Base-by-base conservation (phyloP, 2,329 filamentous ascomycete genomes). In the Tolypocladium ovalisporum region DNA sequence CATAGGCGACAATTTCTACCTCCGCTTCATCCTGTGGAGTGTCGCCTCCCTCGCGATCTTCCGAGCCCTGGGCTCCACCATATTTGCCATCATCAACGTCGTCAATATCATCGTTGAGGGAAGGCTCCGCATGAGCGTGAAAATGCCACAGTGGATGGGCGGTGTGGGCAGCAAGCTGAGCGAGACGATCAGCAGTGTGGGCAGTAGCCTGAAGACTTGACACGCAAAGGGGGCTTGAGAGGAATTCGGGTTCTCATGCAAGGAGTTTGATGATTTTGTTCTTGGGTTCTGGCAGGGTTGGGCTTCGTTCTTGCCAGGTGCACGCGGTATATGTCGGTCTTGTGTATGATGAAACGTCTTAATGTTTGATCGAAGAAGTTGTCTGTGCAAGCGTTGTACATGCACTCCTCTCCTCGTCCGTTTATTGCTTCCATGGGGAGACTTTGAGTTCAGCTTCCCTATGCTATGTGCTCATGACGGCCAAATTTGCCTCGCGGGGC, bases 1-100 rank as follows among this genome's bases (percentile, higher is more conserved):
- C 44, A 86, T 96, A 54, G 86, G 86, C 8, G 81, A 86, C 65
- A 99, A 99, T 76, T 85, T 88, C 69, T 99, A 99, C 71, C 81
- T 99, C 49, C 87, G 86, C 39, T 94, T 97, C 73, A 90, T 99
- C 68, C 80, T 99, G 27, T 99, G 94, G 94, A 78, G 83, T 35
- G 94, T 99, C 17, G 94, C 94, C 0, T 80, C 81, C 0, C 75
- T 99, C 32, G 94, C 95, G 1, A 76, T 94, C 8, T 96, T 99
- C 79, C 84, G 94, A 62, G 92, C 90, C 1, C 71, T 97, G 1
- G 94, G 94, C 0, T 87, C 82, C 12, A 86, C 85, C 0, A 83
- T 89, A 0, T 99, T 95, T 74, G 86, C 89, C 2, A 71, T 97
- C 59, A 85, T 97, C 67, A 93, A 95, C 68, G 76, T 86, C 37